These are phyloP conservation scores for Rhizophora apiculata DNA, from an alignment of 345 rosid species.

Conservation along the genomic window DNA sequence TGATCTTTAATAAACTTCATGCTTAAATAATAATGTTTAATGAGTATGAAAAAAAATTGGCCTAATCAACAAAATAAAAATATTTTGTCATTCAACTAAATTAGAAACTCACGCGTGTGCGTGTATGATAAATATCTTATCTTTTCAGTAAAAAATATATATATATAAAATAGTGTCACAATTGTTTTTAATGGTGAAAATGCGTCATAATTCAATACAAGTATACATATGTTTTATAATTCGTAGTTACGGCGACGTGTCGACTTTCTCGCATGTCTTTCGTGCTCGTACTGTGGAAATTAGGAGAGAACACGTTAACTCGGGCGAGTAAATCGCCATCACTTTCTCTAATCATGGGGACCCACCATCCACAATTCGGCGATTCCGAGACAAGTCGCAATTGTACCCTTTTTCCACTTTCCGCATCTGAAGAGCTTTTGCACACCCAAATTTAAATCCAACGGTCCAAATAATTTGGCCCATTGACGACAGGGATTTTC, in stretches of 20 bases:
- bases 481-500: slow-evolving; percentile 34
- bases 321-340: slow-evolving; percentile 13
- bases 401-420: slow-evolving; percentile 8
- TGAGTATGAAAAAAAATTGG: too few species aligned
- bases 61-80: too few species aligned
- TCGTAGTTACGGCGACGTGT: neutral
- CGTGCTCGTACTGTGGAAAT: neutral
- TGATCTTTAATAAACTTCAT: too few species aligned
- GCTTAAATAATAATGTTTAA: too few species aligned
- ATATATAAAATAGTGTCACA: too few species aligned
- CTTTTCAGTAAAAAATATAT: too few species aligned
- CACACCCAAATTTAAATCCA: slow-evolving; percentile 2
- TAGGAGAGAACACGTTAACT: neutral
- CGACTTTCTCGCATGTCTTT: neutral
- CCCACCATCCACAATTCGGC: slow-evolving; percentile 15
- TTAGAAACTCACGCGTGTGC: too few species aligned
- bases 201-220: neutral
- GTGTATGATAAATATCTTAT: too few species aligned
- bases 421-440: slow-evolving; percentile 12
- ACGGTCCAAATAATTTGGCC: slow-evolving; percentile 17
- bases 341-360: neutral
- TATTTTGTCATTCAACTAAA: too few species aligned
- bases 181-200: neutral
- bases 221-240: too few species aligned
- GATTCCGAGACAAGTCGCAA: slow-evolving; percentile 10